Evolutionary conservation across 768 basidiomycete genomes (phyloP).

Genomic region (Pilatotrama ljubarskyi): DNA sequence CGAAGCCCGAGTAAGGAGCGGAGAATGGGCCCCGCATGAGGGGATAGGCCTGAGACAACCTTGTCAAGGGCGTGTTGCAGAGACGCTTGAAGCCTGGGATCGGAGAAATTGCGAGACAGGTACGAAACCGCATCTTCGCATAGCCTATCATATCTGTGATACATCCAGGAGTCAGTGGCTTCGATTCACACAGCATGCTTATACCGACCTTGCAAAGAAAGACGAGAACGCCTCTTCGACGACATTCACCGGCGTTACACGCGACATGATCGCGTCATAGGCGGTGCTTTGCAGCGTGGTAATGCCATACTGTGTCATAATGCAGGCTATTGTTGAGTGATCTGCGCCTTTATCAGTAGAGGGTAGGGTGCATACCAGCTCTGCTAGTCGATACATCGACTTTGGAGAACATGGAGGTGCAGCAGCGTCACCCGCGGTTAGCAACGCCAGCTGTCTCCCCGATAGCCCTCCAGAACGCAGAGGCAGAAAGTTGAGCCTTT

Average conservation of each 20-base stretch:
- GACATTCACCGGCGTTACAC: constrained; percentile 19
- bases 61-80: constrained; percentile 2
- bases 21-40: constrained; percentile 11
- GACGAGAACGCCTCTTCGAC: constrained; percentile 30
- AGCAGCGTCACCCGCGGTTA: background rate
- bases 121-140: constrained; percentile 15
- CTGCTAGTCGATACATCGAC: constrained; percentile 27
- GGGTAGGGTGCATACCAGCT: constrained; percentile 23
- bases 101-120: constrained; percentile 5
- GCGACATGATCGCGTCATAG: constrained; percentile 11
- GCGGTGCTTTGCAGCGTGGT: constrained; percentile 21
- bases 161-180: too few relatives aligned
- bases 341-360: too few relatives aligned
- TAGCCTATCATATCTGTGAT: constrained; percentile 18
- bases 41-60: constrained; percentile 12
- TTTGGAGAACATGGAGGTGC: constrained; percentile 26
- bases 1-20: constrained; percentile 13
- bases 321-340: background rate
- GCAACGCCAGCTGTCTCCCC: background rate
- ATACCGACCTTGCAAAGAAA: constrained; percentile 24
- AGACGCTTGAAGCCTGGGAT: background rate
- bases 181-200: too few relatives aligned
- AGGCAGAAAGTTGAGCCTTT: constrained; percentile 34
- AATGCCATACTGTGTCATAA: constrained; percentile 21
- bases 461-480: constrained; percentile 27